These are phyloP conservation scores for Penicillium sp. DNA, from an alignment of 2,329 filamentous ascomycete species.

Conservation along the genomic window DNA sequence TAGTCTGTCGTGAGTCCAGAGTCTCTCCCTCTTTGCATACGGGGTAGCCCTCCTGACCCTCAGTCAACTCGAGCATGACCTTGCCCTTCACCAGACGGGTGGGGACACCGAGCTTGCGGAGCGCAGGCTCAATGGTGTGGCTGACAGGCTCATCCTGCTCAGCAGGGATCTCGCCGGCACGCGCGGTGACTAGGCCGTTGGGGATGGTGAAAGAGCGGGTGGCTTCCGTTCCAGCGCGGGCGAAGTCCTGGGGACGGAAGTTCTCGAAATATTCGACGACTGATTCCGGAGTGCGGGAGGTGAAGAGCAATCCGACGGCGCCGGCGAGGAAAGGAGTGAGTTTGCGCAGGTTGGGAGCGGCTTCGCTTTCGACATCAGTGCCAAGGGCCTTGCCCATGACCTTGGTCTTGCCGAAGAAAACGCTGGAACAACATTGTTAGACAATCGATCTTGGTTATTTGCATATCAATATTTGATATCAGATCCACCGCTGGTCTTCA, in stretches of 20 bases:
- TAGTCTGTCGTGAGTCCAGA: constrained; percentile 87
- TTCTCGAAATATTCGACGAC: constrained; percentile 70
- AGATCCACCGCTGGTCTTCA: constrained; percentile 4
- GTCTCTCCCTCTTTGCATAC: constrained; percentile 83
- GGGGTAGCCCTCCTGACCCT: constrained; percentile 57
- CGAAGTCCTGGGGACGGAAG: constrained; percentile 79
- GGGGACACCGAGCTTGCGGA: constrained; percentile 85
- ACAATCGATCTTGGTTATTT: background rate
- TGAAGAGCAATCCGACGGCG: constrained; percentile 87
- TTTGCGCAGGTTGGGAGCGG: constrained; percentile 71
- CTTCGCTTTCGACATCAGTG: constrained; percentile 70
- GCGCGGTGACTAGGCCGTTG: constrained; percentile 73
- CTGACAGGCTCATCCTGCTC: constrained; percentile 84
- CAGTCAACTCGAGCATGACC: constrained; percentile 65
- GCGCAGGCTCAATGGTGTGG: constrained; percentile 84
- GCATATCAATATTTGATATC: constrained; percentile 2
- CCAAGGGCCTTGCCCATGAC: constrained; percentile 97
- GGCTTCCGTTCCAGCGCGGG: constrained; percentile 76
- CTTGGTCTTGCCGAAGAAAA: constrained; percentile 99
- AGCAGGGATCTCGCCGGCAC: constrained; percentile 71
- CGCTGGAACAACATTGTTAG: constrained; percentile 48
- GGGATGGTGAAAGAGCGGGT: constrained; percentile 76
- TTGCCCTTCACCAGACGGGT: constrained; percentile 85
- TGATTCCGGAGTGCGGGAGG: constrained; percentile 66
- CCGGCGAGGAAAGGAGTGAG: constrained; percentile 71